phyloP scores from a whole-genome alignment of 306 rosid genomes.

The Trifolium dubium region DNA sequence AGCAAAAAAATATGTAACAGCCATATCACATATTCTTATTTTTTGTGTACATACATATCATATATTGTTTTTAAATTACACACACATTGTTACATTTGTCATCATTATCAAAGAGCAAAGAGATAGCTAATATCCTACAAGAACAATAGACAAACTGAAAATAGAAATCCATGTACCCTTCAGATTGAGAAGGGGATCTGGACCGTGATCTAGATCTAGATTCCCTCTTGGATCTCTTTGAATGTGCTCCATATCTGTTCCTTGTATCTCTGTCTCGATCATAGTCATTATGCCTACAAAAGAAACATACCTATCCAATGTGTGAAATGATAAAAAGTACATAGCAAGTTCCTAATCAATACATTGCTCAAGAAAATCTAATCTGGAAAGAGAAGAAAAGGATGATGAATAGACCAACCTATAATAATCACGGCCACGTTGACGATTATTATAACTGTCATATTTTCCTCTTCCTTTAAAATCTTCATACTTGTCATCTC shows the following conservation, averaged over 20 bases:
- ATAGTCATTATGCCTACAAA: slow-evolving; percentile 52
- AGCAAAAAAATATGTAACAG: no score
- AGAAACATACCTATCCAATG: slow-evolving; percentile 21
- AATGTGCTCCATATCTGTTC: slow-evolving; percentile 53
- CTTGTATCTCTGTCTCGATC: slow-evolving; percentile 61
- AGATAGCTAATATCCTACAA: slow-evolving; percentile 25
- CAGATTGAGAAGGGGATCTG: slow-evolving; percentile 60
- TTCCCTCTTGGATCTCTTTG: slow-evolving; percentile 53
- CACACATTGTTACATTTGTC: no score
- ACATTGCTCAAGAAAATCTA: background rate
- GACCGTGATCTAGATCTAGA: slow-evolving; percentile 68
- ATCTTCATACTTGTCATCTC: slow-evolving; percentile 59
- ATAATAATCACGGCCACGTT: slow-evolving; percentile 51
- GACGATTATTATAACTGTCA: slow-evolving; percentile 47
- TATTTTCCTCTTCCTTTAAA: slow-evolving; percentile 53
- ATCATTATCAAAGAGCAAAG: background rate
- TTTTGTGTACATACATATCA: no score
- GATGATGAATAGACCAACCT: slow-evolving; percentile 50
- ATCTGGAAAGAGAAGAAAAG: background rate
- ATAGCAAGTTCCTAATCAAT: background rate
- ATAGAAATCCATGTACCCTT: slow-evolving; percentile 48
- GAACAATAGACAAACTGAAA: slow-evolving; percentile 19
- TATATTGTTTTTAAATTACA: no score
- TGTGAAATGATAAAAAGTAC: slow-evolving; percentile 21
- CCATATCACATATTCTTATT: no score